These are phyloP conservation scores for Tardiomyces blankii DNA, from an alignment of 1,139 yeast genomes.

Conservation along the genomic window DNA sequence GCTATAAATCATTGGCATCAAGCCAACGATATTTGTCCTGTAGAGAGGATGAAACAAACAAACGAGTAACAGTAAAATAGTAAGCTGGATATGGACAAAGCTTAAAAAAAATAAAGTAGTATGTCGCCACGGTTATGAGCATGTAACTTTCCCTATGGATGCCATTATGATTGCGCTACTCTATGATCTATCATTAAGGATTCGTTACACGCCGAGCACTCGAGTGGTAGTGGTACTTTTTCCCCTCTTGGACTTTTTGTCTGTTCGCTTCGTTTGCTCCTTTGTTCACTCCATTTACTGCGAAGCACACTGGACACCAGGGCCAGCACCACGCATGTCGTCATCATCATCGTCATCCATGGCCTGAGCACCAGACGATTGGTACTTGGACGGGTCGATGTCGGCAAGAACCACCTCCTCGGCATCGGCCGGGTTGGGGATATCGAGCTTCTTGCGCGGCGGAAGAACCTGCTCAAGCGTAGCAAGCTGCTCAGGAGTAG, in stretches of 20 bases:
- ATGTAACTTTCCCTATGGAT: neutral
- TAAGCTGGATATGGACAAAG: too few relatives aligned
- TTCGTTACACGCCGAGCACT: neutral
- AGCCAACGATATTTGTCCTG: too few relatives aligned
- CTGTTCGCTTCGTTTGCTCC: too few relatives aligned
- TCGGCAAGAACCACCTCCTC: conserved; percentile 74
- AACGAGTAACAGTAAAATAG: too few relatives aligned
- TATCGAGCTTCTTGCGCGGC: conserved; percentile 21
- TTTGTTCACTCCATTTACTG: conserved; percentile 33
- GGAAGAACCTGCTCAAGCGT: conserved; percentile 34
- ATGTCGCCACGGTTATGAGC: too few relatives aligned
- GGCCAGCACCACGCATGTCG: conserved; percentile 25
- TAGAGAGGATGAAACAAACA: too few relatives aligned
- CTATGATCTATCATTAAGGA: neutral
- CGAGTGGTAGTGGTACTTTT: neutral
- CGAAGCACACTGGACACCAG: conserved; percentile 63
- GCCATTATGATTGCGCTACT: neutral
- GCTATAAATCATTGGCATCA: neutral
- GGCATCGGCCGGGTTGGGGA: conserved; percentile 33
- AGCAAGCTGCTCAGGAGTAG: conserved; percentile 29
- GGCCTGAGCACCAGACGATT: conserved; percentile 27
- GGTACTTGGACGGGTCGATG: conserved; percentile 46
- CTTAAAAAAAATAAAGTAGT: too few relatives aligned
- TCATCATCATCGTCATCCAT: conserved; percentile 43
- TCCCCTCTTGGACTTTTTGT: too few relatives aligned